phyloP scores from a whole-genome alignment of 2,329 filamentous ascomycete genomes.

The Xylariaceae sp. region DNA sequence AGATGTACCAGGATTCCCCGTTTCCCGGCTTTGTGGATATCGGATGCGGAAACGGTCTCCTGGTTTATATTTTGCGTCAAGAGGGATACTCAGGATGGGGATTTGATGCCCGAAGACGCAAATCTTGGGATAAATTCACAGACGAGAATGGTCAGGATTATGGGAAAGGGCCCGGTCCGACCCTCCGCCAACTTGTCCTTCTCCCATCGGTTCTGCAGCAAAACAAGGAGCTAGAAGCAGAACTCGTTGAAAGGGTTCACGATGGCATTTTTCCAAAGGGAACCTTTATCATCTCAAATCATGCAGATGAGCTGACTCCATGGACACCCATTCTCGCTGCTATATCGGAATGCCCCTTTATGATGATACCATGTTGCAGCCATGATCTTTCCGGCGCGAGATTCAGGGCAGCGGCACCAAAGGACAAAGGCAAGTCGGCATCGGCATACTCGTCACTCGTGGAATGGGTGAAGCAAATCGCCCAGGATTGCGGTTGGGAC shows the following conservation, averaged over 20 bases:
- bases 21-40: constrained; percentile 96
- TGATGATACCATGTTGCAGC: constrained; percentile 93
- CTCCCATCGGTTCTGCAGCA: constrained; percentile 41
- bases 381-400: constrained; percentile 72
- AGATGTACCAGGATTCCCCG: constrained; percentile 60
- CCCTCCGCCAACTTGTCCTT: constrained; percentile 44
- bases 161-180: constrained; percentile 22
- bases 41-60: constrained; percentile 87
- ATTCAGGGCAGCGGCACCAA: constrained; percentile 62
- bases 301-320: constrained; percentile 90
- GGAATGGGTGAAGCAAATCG: constrained; percentile 67
- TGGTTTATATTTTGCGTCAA: constrained; percentile 73
- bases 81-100: constrained; percentile 86
- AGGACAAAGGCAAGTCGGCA: constrained; percentile 43
- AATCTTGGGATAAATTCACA: constrained; percentile 73
- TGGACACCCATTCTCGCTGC: constrained; percentile 90
- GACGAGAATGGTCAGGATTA: constrained; percentile 13
- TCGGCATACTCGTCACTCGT: constrained; percentile 83
- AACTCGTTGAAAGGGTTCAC: constrained; percentile 36
- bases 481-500: constrained; percentile 65
- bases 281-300: constrained; percentile 94
- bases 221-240: constrained; percentile 12
- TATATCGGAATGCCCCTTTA: constrained; percentile 71
- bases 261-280: constrained; percentile 63
- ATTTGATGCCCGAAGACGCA: constrained; percentile 81